Percentiles rank a stretch among this genome's conserved stretches.
These are phyloP conservation scores for Schizophyllum commune DNA, from an alignment of 1,284 basidiomycete genomes.

Conservation along the genomic window DNA sequence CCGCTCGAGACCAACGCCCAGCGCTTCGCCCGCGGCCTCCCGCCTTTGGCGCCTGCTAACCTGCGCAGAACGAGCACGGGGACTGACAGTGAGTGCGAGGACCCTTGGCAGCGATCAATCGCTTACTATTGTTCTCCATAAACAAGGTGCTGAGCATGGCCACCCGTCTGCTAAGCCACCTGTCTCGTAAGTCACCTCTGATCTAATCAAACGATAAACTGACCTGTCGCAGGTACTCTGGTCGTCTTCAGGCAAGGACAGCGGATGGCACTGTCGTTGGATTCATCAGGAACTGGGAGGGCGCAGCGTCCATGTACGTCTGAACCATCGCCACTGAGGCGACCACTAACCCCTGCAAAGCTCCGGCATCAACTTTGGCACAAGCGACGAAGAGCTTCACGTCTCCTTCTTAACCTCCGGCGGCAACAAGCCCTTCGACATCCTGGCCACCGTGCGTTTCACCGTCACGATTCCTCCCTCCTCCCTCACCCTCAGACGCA, in stretches of 20 bases:
- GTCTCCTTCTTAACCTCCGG: conserved; percentile 22
- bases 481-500: conserved; percentile 8
- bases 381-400: conserved; percentile 20
- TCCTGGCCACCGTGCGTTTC: conserved; percentile 26
- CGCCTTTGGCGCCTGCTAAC: conserved; percentile 21
- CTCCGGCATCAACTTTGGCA: conserved; percentile 24
- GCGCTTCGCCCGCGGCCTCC: conserved; percentile 32
- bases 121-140: background rate
- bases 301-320: conserved; percentile 23
- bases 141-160: background rate
- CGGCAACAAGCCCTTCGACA: conserved; percentile 19
- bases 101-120: background rate
- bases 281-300: conserved; percentile 26
- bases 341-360: conserved; percentile 12
- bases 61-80: background rate
- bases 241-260: conserved; percentile 28
- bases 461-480: background rate
- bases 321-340: background rate
- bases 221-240: conserved; percentile 21
- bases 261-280: conserved; percentile 22
- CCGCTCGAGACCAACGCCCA: conserved; percentile 26
- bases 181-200: background rate
- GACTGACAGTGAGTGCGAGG: background rate
- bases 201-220: background rate
- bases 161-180: background rate